Evolutionary conservation across 352 stramenopile genomes (phyloP).

Genomic region (Blastocystis sp.): DNA sequence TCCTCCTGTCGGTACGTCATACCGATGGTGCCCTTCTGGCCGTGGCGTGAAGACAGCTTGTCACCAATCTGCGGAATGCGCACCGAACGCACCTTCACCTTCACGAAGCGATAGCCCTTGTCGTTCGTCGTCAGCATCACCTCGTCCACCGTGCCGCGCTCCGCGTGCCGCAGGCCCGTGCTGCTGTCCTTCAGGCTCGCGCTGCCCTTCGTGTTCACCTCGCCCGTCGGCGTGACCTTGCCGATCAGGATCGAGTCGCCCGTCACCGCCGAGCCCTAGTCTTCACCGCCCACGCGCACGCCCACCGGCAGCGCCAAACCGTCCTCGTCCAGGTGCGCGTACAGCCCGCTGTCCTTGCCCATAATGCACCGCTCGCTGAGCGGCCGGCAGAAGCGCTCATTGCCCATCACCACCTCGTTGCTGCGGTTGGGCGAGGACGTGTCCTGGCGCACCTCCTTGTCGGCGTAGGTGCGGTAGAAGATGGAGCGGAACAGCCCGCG

Average conservation of each 20-base stretch:
- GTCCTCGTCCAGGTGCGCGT: conserved; percentile 97
- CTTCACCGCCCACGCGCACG: neutral
- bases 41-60: conserved; percentile 90
- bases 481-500: conserved; percentile 96
- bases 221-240: conserved; percentile 88
- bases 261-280: conserved; percentile 87
- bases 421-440: neutral
- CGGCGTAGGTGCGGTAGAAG: conserved; percentile 96
- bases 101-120: conserved; percentile 88
- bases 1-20: conserved; percentile 99
- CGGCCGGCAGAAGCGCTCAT: conserved; percentile 62
- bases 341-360: conserved; percentile 90
- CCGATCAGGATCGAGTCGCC: conserved; percentile 97
- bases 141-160: conserved; percentile 97
- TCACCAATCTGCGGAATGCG: conserved; percentile 96
- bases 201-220: conserved; percentile 73
- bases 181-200: conserved; percentile 91
- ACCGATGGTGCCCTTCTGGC: conserved; percentile 93
- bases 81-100: conserved; percentile 94
- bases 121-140: conserved; percentile 97
- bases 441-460: conserved; percentile 81
- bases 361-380: conserved; percentile 75
- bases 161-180: conserved; percentile 92
- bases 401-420: conserved; percentile 8
- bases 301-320: conserved; percentile 85